Evolutionary conservation across 495 filamentous ascomycete species (phyloP).

Genomic region (Trichoderma virens): DNA sequence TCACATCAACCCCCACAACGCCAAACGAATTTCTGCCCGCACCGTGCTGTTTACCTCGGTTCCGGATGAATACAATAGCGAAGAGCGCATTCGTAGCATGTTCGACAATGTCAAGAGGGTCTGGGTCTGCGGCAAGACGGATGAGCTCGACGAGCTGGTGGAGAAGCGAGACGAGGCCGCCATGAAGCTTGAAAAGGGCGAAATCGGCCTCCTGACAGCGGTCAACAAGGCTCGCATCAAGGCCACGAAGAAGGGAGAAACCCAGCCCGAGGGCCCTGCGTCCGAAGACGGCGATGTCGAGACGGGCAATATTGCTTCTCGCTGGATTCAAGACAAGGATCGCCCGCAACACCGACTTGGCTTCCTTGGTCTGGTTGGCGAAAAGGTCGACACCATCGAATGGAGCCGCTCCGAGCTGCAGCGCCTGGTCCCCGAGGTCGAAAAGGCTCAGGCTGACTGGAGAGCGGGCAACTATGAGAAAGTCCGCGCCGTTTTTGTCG

Average conservation of each 20-base stretch:
- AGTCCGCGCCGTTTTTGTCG: conserved; percentile 77
- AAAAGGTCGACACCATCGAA: conserved; percentile 93
- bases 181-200: conserved; percentile 79
- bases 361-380: conserved; percentile 63
- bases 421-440: conserved; percentile 70
- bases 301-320: conserved; percentile 70
- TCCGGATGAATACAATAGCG: conserved; percentile 63
- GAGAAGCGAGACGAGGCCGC: conserved; percentile 76
- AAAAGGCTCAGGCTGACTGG: conserved; percentile 67
- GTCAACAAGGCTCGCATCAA: conserved; percentile 74
- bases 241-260: conserved; percentile 60
- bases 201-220: conserved; percentile 76
- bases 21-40: conserved; percentile 83
- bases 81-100: conserved; percentile 65
- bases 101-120: conserved; percentile 75
- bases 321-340: conserved; percentile 71
- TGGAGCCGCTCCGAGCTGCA: conserved; percentile 81
- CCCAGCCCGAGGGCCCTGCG: conserved; percentile 21
- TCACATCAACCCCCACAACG: conserved; percentile 77
- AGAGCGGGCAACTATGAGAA: conserved; percentile 57
- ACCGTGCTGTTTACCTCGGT: conserved; percentile 91
- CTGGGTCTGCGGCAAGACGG: conserved; percentile 77
- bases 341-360: conserved; percentile 82
- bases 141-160: conserved; percentile 76
- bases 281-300: conserved; percentile 39